Percentiles rank a stretch among this genome's conserved stretches.
phyloP scores from a whole-genome alignment of 1,284 basidiomycete genomes.

The Ustilago tritici region DNA sequence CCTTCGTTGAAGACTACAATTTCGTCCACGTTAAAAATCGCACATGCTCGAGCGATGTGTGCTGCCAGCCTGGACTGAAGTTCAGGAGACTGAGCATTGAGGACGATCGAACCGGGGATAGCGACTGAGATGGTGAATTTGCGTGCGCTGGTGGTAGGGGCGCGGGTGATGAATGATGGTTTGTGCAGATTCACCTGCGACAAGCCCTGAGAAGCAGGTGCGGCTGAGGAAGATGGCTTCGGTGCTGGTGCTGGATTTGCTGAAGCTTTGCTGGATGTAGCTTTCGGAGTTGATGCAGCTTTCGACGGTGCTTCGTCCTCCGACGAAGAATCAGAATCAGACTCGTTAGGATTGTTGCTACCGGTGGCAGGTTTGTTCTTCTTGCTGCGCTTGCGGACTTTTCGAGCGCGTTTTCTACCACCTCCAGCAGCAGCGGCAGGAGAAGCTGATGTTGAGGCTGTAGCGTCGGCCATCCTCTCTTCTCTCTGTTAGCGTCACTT shows the following conservation, averaged over 20 bases:
- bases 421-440: slow-evolving; percentile 3
- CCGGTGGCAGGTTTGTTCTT: slow-evolving; percentile 11
- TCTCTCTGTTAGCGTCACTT: no score
- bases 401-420: slow-evolving; percentile 31
- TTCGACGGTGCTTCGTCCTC: slow-evolving; percentile 14
- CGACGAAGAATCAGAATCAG: slow-evolving; percentile 13
- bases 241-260: not conserved
- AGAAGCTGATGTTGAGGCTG: slow-evolving; percentile 14
- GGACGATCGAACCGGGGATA: slow-evolving; percentile 66
- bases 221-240: no score
- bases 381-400: slow-evolving; percentile 12
- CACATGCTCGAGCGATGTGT: slow-evolving; percentile 67
- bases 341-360: not conserved
- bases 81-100: slow-evolving; percentile 68
- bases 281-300: not conserved
- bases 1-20: slow-evolving; percentile 66
- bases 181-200: slow-evolving; percentile 52
- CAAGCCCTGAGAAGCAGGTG: not conserved
- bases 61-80: slow-evolving; percentile 64
- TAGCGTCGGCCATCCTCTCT: slow-evolving; percentile 9
- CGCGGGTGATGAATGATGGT: slow-evolving; percentile 44
- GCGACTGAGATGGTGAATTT: slow-evolving; percentile 65
- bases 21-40: slow-evolving; percentile 69
- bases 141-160: slow-evolving; percentile 24
- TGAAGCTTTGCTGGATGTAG: not conserved